A percentile compares a stretch with the other conserved stretches of the same genome.
phyloP scores from a whole-genome alignment of 73 alveolate species.

The Paramecium primaurelia region DNA sequence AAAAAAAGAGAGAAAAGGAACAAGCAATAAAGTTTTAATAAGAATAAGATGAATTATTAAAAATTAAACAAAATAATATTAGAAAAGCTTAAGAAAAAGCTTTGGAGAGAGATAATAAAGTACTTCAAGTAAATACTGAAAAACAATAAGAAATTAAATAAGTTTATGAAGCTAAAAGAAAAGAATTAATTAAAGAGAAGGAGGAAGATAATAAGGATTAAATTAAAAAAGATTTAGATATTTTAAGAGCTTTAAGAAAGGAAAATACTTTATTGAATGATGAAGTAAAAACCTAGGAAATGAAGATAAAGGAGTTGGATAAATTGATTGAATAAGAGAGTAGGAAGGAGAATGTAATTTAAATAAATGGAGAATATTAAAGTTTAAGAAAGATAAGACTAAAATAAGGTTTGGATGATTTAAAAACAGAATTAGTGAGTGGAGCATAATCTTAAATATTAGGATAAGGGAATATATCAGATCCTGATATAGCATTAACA shows the following conservation, averaged over 20 bases:
- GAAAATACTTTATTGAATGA: neutral
- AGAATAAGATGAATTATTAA: slow-evolving; percentile 25
- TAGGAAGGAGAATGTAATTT: neutral
- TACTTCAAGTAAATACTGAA: neutral
- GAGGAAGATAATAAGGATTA: slow-evolving; percentile 12
- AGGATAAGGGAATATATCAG: neutral
- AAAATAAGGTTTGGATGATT: neutral
- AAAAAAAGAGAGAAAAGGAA: neutral
- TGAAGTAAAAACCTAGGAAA: neutral
- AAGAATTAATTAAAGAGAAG: neutral
- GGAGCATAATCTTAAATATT: neutral
- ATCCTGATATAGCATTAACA: neutral
- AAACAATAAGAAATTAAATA: neutral
- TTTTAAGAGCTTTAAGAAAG: neutral
- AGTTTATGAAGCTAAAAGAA: neutral
- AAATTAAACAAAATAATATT: neutral
- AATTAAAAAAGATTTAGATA: neutral
- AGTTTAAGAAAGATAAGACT: slow-evolving; percentile 18
- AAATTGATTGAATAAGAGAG: neutral
- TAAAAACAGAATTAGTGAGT: neutral
- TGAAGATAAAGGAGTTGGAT: neutral
- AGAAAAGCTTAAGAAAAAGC: neutral
- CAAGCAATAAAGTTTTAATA: neutral
- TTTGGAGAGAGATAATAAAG: slow-evolving; percentile 11
- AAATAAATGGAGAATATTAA: neutral